phyloP scores from a whole-genome alignment of 768 basidiomycete species.

The Trametes sanguinea region DNA sequence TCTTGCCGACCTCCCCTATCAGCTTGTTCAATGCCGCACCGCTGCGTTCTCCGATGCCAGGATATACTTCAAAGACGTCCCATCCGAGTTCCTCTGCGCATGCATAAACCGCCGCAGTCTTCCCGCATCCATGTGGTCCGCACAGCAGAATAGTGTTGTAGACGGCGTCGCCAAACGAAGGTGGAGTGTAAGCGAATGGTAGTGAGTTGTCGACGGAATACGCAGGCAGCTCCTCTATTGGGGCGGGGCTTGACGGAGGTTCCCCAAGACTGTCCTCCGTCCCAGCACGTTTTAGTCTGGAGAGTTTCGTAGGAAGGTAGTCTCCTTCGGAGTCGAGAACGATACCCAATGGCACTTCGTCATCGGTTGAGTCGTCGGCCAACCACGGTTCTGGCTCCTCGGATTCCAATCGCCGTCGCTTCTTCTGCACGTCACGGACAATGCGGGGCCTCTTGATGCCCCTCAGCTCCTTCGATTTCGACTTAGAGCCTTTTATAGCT shows the following conservation, averaged over 20 bases:
- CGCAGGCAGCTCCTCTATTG: conserved; percentile 1
- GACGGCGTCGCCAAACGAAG: conserved; percentile 49
- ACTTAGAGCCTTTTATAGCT: conserved; percentile 26
- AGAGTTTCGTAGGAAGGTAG: neutral
- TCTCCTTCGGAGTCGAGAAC: conserved; percentile 27
- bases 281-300: conserved; percentile 1
- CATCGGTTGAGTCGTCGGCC: conserved; percentile 38
- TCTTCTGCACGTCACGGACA: conserved; percentile 56
- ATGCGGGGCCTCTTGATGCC: conserved; percentile 61
- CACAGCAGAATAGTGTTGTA: conserved; percentile 85
- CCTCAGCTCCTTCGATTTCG: conserved; percentile 32
- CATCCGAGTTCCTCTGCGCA: conserved; percentile 92
- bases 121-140: conserved; percentile 85
- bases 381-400: conserved; percentile 59
- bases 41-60: conserved; percentile 89
- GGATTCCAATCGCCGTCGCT: conserved; percentile 55
- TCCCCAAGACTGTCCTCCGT: neutral
- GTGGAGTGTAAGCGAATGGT: conserved; percentile 11
- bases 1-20: conserved; percentile 92
- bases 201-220: conserved; percentile 2
- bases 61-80: conserved; percentile 96
- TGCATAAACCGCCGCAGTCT: conserved; percentile 91
- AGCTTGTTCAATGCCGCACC: conserved; percentile 75
- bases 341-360: conserved; percentile 39
- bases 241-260: neutral